Base-by-base conservation (phyloP, 306 rosid genomes). In the Cucurbita ficifolia region DNA sequence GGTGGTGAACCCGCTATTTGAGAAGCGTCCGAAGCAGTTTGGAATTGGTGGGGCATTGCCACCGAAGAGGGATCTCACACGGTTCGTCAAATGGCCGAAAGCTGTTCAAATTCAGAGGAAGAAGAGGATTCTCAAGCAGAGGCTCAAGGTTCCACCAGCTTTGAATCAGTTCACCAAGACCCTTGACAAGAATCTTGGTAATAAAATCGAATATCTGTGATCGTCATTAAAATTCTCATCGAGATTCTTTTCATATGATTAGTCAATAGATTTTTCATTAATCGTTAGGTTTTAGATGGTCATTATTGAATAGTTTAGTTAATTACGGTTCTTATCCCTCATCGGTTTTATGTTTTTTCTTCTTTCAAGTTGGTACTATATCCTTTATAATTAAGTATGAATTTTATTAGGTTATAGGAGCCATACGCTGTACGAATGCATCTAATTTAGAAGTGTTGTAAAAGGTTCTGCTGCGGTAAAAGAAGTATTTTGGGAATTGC, bases 61-160 rank as follows among this genome's bases (percentile, higher is more conserved):
- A 1, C 92, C 92, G 6, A 87, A 87, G 87, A 83, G 89, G 3
- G 92, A 87, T 75, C 81, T 87, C 0, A 83, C 87, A 0, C 59
- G 89, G 10, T 87, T 87, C 49, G 92, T 87, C 4, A 87, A 87
- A 18, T 87, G 92, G 92, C 92, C 92, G 5, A 83, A 85, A 33
- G 77, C 70, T 19, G 92, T 87, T 42, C 89, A 84, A 52, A 52
- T 87, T 36, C 92, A 87, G 74, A 80, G 92, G 77, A 87, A 87
- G 76, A 87, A 85, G 79, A 78, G 92, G 70, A 83, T 87, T 56
- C 89, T 87, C 10, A 87, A 83, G 81, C 92, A 87, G 77, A 79
- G 92, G 75, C 76, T 87, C 42, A 87, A 87, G 89, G 92, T 87
- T 12, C 92, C 89, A 14, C 92, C 92, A 0, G 87, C 92, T 10